Percentiles rank a stretch among this genome's conserved stretches.
phyloP scores from a whole-genome alignment of 2,329 filamentous ascomycete genomes.

The Bipolaris zeicola region DNA sequence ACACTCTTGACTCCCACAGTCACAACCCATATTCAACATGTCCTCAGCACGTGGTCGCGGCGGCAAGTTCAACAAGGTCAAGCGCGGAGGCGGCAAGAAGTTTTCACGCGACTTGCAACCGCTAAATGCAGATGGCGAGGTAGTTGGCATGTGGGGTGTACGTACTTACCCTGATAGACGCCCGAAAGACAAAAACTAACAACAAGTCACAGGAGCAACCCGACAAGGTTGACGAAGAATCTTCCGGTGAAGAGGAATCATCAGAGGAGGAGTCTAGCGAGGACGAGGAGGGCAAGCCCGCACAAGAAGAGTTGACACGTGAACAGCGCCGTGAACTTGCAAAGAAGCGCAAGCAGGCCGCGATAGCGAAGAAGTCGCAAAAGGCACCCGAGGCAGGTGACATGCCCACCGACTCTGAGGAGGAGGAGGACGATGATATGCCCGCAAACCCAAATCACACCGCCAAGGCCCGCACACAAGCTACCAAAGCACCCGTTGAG shows the following conservation, averaged over 20 bases:
- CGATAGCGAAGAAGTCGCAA: conserved; percentile 75
- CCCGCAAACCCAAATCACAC: conserved; percentile 91
- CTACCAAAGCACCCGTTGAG: conserved; percentile 57
- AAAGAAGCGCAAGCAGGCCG: conserved; percentile 89
- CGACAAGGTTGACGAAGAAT: conserved; percentile 60
- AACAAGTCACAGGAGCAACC: conserved; percentile 33
- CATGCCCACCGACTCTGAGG: conserved; percentile 73
- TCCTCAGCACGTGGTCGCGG: conserved; percentile 74
- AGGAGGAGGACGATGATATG: conserved; percentile 67
- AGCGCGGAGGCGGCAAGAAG: conserved; percentile 91
- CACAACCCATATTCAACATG: conserved; percentile 45
- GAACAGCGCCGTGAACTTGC: conserved; percentile 87
- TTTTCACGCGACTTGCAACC: conserved; percentile 92
- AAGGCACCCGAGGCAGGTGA: conserved; percentile 81
- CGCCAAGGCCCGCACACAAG: conserved; percentile 70
- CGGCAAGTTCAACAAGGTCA: conserved; percentile 93
- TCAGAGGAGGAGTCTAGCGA: conserved; percentile 53
- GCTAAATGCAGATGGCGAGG: conserved; percentile 85
- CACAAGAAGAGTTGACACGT: conserved; percentile 70
- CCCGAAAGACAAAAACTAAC: conserved; percentile 22
- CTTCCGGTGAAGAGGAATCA: conserved; percentile 46
- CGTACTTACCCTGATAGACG: conserved; percentile 38
- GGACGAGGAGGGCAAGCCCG: conserved; percentile 50
- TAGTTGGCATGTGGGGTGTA: conserved; percentile 84
- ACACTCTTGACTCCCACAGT: conserved; percentile 5